Evolutionary conservation across 345 rosid species (phyloP), one percentile per base, ranked within the genome.

Genomic region (Turritis glabra): DNA sequence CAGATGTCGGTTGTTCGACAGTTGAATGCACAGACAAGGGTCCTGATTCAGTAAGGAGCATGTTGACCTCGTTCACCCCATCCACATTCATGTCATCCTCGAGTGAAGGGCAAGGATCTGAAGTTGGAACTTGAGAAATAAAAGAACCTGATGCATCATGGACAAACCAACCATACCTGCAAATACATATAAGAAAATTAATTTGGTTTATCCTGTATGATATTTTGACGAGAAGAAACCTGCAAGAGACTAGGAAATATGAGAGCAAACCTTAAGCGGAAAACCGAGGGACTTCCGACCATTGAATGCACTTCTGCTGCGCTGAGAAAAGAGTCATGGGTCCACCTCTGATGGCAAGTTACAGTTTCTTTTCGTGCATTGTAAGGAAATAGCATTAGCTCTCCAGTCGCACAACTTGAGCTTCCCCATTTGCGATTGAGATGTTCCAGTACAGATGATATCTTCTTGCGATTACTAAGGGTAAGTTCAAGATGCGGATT

Each of bases 401-500:
- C 91, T 81, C 99, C 97, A 27, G 85, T 79, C 33, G 94, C 97
- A 63, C 82, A 80, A 81, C 86, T 88, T 60, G 97, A 89, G 80
- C 82, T 75, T 29, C 99, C 99, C 99, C 99, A 96, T 82, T 96
- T 96, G 69, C 96, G 88, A 72, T 79, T 88, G 67, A 96, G 83
- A 87, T 96, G 99, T 80, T 95, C 99, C 77, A 92, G 64, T 40
- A 95, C 86, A 17, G 99, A 96, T 69, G 99, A 89, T 81, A 96
- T 87, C 87, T 92, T 96, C 84, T 96, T 96, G 65, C 97, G 90
- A 54, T 80, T 82, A 65, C 96, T 88, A 76, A 96, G 98, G 37
- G 99, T 92, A 78, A 96, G 99, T 84, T 96, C 99, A 80, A 96
- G 84, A 79, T 86, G 85, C 5, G 99, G 99, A 76, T 96, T 96